Conservation (phyloP, 306 rosid genomes). For the Corylus avellana region DNA sequence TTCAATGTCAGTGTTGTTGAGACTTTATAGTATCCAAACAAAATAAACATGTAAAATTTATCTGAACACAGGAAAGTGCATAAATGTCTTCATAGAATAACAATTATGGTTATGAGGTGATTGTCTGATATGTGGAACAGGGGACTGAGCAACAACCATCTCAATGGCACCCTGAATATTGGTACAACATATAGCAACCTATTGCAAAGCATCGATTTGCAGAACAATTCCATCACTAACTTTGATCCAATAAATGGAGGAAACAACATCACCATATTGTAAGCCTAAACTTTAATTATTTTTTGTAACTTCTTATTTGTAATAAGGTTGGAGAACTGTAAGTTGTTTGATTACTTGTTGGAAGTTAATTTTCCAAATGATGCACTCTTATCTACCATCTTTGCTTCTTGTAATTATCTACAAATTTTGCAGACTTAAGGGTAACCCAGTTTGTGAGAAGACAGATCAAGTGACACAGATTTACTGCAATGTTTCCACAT, state of each 20-base stretch:
- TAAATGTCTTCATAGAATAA: neutral
- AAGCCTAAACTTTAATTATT: neutral
- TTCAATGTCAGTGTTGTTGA: neutral
- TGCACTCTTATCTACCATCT: neutral
- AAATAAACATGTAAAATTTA: neutral
- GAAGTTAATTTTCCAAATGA: neutral
- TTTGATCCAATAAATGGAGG: neutral
- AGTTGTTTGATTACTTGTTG: neutral
- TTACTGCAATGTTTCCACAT: conserved; percentile 40
- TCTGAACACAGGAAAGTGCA: neutral
- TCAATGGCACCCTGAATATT: neutral
- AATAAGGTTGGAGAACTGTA: neutral
- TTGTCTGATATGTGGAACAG: neutral
- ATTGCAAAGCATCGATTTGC: neutral
- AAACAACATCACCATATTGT: conserved; percentile 19
- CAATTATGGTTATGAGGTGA: neutral
- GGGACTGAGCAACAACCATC: neutral
- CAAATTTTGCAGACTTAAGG: conserved; percentile 44
- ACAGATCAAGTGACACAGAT: conserved; percentile 9
- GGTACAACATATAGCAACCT: neutral
- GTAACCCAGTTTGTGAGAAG: conserved; percentile 50
- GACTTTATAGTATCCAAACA: neutral
- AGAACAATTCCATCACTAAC: neutral
- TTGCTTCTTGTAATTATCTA: neutral
- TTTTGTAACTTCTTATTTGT: no score